Conservation (phyloP, 495 filamentous ascomycete species). For the Talaromyces wortmannii region DNA sequence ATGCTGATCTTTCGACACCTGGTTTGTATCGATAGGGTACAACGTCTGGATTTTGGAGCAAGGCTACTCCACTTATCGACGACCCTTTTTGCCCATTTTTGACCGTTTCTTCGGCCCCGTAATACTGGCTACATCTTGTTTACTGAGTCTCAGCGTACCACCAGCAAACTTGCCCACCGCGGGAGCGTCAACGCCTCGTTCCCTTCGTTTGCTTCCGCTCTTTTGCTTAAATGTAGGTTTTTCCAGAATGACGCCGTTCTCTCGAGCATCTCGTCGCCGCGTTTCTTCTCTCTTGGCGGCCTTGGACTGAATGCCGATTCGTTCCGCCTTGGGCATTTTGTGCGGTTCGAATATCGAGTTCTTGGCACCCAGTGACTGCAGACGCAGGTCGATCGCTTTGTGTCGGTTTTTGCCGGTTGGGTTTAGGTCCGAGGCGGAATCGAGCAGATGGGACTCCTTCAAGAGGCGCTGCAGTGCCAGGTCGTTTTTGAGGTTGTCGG, state of each 20-base stretch:
- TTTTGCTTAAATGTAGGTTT: slow-evolving; percentile 43
- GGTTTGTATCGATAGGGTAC: too few species aligned
- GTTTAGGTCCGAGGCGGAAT: slow-evolving; percentile 52
- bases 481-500: slow-evolving; percentile 77
- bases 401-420: slow-evolving; percentile 58
- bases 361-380: slow-evolving; percentile 75
- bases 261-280: slow-evolving; percentile 69
- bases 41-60: not conserved
- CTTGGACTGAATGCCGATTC: slow-evolving; percentile 70
- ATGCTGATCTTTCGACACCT: too few species aligned
- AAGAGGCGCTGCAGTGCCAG: slow-evolving; percentile 85
- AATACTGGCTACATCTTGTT: slow-evolving; percentile 66
- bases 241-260: slow-evolving; percentile 89
- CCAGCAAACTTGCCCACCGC: slow-evolving; percentile 73
- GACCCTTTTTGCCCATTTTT: slow-evolving; percentile 10
- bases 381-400: slow-evolving; percentile 74
- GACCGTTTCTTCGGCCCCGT: slow-evolving; percentile 20
- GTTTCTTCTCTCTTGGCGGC: slow-evolving; percentile 57
- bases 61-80: not conserved
- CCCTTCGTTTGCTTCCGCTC: slow-evolving; percentile 38
- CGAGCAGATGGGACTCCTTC: slow-evolving; percentile 86
- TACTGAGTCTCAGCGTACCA: slow-evolving; percentile 72
- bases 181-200: slow-evolving; percentile 66
- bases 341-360: slow-evolving; percentile 62
- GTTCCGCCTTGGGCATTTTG: slow-evolving; percentile 77